These are phyloP conservation scores for Ascoidea tarda DNA, from an alignment of 805 yeast genomes.

Conservation along the genomic window DNA sequence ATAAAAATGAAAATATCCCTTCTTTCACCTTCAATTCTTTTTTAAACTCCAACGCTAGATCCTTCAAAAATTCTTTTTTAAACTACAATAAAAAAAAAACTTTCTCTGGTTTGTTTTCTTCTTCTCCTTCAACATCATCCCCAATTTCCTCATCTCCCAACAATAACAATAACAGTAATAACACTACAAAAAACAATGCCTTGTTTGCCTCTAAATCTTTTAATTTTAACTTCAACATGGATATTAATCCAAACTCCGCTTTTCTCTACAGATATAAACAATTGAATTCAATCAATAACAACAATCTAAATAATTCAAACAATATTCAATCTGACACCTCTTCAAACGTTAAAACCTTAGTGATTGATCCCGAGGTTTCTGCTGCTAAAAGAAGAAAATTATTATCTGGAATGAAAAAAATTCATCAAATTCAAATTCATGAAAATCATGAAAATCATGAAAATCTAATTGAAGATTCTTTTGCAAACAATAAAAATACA, in stretches of 20 bases:
- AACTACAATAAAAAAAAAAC: background rate
- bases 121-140: background rate
- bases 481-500: no score
- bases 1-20: background rate
- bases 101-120: background rate
- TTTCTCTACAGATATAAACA: background rate
- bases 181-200: background rate
- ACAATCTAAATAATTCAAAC: background rate
- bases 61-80: background rate
- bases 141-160: background rate
- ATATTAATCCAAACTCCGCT: background rate
- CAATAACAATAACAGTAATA: background rate
- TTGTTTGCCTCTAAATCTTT: slow-evolving; percentile 1
- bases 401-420: slow-evolving; percentile 14
- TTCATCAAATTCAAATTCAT: background rate
- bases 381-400: slow-evolving; percentile 28
- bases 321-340: background rate
- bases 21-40: background rate
- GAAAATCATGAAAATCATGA: no score
- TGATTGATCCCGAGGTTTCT: slow-evolving; percentile 26
- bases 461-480: background rate
- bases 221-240: background rate
- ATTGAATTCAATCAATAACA: background rate
- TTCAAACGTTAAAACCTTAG: slow-evolving; percentile 20
- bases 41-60: background rate